phyloP scores from a whole-genome alignment of 345 rosid species.

The Gossypium longicalyx region DNA sequence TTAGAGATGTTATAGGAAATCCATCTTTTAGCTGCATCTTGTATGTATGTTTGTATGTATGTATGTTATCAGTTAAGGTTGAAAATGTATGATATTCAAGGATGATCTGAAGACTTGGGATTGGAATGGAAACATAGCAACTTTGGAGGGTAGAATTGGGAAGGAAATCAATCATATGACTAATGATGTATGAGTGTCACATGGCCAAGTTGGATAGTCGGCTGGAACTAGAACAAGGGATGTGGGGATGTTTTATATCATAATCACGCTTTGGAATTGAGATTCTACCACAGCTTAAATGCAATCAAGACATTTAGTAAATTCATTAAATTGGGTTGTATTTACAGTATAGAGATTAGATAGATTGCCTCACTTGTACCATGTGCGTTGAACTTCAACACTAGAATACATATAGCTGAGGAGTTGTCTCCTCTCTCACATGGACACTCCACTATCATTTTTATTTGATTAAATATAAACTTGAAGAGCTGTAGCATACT shows the following conservation, averaged over 20 bases:
- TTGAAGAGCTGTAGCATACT: too few relatives aligned
- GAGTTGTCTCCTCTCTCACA: conserved; percentile 3
- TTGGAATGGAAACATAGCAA: conserved; percentile 1
- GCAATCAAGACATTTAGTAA: background rate
- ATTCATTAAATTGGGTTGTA: too few relatives aligned
- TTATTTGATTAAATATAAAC: background rate
- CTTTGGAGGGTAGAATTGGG: conserved; percentile 8
- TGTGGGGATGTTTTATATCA: conserved; percentile 2
- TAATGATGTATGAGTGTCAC: conserved; percentile 4
- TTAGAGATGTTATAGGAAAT: too few relatives aligned
- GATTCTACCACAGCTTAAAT: background rate
- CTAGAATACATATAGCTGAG: background rate
- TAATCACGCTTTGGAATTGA: background rate
- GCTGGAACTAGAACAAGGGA: conserved; percentile 1
- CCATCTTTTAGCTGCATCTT: too few relatives aligned
- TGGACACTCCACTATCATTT: background rate
- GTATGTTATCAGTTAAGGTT: too few relatives aligned
- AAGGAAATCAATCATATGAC: conserved; percentile 4
- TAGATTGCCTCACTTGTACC: background rate
- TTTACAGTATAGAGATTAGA: background rate
- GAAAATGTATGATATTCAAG: too few relatives aligned
- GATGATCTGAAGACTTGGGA: background rate
- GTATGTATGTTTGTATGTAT: too few relatives aligned
- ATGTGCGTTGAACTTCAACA: background rate
- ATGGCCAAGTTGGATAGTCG: conserved; percentile 9